Conservation (phyloP, 2,329 filamentous ascomycete genomes). For the Talaromyces sp. region DNA sequence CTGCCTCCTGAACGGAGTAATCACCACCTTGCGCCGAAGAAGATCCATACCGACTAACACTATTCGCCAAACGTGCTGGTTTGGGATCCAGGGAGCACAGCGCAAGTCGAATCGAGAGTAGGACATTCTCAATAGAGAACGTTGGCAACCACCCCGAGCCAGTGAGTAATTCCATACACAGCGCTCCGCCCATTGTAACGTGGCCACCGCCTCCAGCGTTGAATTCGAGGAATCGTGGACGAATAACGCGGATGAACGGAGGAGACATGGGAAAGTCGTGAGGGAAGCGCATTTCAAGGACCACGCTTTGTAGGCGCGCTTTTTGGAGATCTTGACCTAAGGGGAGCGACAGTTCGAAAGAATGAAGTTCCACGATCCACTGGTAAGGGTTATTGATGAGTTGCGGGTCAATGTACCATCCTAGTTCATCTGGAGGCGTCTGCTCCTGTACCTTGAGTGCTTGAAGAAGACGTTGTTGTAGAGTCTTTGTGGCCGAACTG, state of each 20-base stretch:
- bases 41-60: not conserved
- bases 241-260: slow-evolving; percentile 79
- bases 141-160: slow-evolving; percentile 76
- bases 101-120: slow-evolving; percentile 77
- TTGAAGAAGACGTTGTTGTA: slow-evolving; percentile 63
- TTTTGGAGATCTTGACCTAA: slow-evolving; percentile 71
- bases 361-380: slow-evolving; percentile 88
- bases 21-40: slow-evolving; percentile 33
- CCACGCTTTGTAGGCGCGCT: slow-evolving; percentile 61
- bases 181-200: slow-evolving; percentile 76
- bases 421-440: slow-evolving; percentile 63
- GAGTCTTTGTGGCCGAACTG: slow-evolving; percentile 55
- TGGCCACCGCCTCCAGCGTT: slow-evolving; percentile 74
- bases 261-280: slow-evolving; percentile 72
- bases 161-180: slow-evolving; percentile 82
- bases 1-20: slow-evolving; percentile 68
- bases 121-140: slow-evolving; percentile 70
- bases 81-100: slow-evolving; percentile 65
- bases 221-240: slow-evolving; percentile 74
- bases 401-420: slow-evolving; percentile 74
- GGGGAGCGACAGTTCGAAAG: slow-evolving; percentile 67
- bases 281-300: slow-evolving; percentile 79
- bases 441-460: slow-evolving; percentile 63
- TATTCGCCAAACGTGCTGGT: slow-evolving; percentile 64
- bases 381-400: slow-evolving; percentile 75